A percentile compares a stretch with the other conserved stretches of the same genome.
Evolutionary conservation across 192 early-diverging fungal genomes (phyloP).

Genomic region (Piromyces finnis): DNA sequence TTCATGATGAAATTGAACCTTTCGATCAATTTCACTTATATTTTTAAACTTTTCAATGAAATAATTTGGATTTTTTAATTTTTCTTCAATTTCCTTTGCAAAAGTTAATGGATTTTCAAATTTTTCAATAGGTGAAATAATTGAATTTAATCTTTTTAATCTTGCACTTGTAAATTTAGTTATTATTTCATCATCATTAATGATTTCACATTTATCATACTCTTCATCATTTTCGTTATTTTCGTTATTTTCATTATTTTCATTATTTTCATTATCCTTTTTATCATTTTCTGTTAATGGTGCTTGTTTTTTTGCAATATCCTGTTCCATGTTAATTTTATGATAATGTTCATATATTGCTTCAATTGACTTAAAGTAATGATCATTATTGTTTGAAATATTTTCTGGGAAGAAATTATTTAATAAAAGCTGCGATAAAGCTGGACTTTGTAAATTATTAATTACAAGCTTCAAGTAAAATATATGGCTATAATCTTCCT

Average conservation of each 20-base stretch:
- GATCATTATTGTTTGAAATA: neutral
- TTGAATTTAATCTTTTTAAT: no score
- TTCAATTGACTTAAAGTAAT: neutral
- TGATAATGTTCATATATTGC: neutral
- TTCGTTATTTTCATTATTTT: no score
- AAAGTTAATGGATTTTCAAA: neutral
- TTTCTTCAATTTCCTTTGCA: neutral
- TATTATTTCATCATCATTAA: no score
- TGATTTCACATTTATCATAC: neutral
- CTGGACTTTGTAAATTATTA: neutral
- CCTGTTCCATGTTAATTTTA: neutral
- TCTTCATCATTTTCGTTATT: neutral
- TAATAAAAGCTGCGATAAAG: neutral
- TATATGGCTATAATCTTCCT: neutral
- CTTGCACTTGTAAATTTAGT: no score
- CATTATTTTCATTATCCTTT: neutral
- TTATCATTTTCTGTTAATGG: neutral
- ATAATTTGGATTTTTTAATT: neutral
- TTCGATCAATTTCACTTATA: neutral
- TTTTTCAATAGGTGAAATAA: neutral
- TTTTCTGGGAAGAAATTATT: neutral
- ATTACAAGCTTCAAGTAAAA: neutral
- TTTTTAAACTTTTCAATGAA: neutral
- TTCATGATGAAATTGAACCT: neutral
- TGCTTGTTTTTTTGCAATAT: neutral